Evolutionary conservation across 169 alveolate species (phyloP).

Genomic region (Plasmodium malariae): DNA sequence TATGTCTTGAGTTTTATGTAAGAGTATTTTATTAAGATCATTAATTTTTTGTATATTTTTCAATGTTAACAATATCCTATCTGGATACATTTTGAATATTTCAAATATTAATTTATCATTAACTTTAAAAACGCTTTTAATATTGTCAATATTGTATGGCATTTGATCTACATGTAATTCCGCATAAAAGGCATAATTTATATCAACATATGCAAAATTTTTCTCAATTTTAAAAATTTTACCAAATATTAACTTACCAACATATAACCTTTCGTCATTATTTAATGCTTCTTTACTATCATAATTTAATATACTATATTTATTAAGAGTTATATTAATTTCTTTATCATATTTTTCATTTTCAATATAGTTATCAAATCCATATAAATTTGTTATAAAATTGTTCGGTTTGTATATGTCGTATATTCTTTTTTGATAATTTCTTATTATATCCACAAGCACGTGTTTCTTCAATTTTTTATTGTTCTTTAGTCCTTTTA

Average conservation of each 20-base stretch:
- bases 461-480: constrained; percentile 32
- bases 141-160: constrained; percentile 65
- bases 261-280: constrained; percentile 62
- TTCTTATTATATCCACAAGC: constrained; percentile 26
- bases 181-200: constrained; percentile 61
- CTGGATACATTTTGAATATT: constrained; percentile 74
- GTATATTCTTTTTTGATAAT: constrained; percentile 62
- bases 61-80: constrained; percentile 53
- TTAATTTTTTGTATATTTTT: constrained; percentile 77
- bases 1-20: constrained; percentile 35
- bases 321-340: constrained; percentile 48
- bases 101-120: constrained; percentile 75
- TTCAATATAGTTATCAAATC: constrained; percentile 66
- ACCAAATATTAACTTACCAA: constrained; percentile 77
- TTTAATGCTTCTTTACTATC: constrained; percentile 66
- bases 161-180: constrained; percentile 73
- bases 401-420: constrained; percentile 73
- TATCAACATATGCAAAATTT: constrained; percentile 70
- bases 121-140: constrained; percentile 51
- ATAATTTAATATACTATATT: constrained; percentile 68
- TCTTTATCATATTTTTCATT: constrained; percentile 70
- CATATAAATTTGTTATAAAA: constrained; percentile 47
- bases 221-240: constrained; percentile 68
- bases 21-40: constrained; percentile 67
- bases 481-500: constrained; percentile 20